These are phyloP conservation scores for Coffea humblotiana DNA, from an alignment of 305 asterid species.

Conservation along the genomic window DNA sequence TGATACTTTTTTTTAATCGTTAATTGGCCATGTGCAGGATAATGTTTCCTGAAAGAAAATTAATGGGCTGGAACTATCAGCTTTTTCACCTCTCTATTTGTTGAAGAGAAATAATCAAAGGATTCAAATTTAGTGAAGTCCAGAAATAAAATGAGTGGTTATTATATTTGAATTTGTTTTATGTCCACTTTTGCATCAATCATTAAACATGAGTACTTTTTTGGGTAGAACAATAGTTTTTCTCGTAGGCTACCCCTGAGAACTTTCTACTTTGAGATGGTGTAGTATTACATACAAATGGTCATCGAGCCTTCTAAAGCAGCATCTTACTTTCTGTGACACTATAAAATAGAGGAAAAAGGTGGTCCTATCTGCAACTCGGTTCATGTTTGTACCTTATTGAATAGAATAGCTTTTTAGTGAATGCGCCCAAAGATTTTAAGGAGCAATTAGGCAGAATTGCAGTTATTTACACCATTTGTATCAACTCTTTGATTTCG, in stretches of 20 bases:
- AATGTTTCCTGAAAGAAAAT: neutral
- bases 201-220: neutral
- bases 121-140: neutral
- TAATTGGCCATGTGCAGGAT: neutral
- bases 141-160: neutral
- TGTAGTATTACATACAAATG: neutral
- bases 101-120: neutral
- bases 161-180: slow-evolving; percentile 4
- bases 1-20: neutral
- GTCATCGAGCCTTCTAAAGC: neutral
- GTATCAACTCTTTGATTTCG: neutral
- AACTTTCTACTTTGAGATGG: neutral
- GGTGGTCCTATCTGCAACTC: neutral
- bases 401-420: neutral
- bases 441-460: neutral
- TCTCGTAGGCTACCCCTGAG: neutral
- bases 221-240: neutral
- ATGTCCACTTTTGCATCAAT: neutral
- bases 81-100: neutral
- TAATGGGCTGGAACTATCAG: neutral
- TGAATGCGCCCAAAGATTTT: neutral
- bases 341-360: neutral
- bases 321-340: neutral
- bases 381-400: neutral
- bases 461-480: neutral